Evolutionary conservation across 1,139 yeast genomes (phyloP).

Genomic region (Torulaspora globosa): DNA sequence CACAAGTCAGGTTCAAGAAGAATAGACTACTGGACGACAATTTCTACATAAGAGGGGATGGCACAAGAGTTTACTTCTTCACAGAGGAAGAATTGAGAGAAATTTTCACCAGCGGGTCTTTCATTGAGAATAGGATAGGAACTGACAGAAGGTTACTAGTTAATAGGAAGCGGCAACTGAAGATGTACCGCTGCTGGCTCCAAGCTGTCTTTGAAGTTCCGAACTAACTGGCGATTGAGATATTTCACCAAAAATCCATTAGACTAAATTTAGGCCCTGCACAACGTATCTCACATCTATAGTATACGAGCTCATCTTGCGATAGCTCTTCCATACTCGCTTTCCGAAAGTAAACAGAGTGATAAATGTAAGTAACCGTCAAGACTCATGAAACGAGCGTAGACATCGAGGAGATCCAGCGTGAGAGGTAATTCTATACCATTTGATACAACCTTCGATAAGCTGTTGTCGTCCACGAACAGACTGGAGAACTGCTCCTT

Average conservation of each 20-base stretch:
- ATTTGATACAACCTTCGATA: slow-evolving; percentile 53
- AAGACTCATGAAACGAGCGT: slow-evolving; percentile 51
- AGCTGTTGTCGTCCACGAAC: slow-evolving; percentile 38
- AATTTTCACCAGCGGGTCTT: slow-evolving; percentile 62
- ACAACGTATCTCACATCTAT: background rate
- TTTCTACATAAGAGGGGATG: slow-evolving; percentile 95
- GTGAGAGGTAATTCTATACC: slow-evolving; percentile 55
- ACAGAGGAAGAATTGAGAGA: slow-evolving; percentile 84
- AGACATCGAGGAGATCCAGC: slow-evolving; percentile 50
- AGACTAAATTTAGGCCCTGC: background rate
- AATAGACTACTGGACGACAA: slow-evolving; percentile 84
- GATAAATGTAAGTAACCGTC: slow-evolving; percentile 74
- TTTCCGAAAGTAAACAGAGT: slow-evolving; percentile 9
- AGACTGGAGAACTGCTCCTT: slow-evolving; percentile 44
- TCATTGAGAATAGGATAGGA: slow-evolving; percentile 69
- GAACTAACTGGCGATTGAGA: background rate
- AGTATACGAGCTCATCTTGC: background rate
- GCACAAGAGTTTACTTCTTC: slow-evolving; percentile 94
- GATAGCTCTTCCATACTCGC: slow-evolving; percentile 6
- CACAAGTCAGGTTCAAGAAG: slow-evolving; percentile 90
- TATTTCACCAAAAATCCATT: background rate
- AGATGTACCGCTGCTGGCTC: slow-evolving; percentile 96
- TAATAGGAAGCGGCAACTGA: slow-evolving; percentile 83
- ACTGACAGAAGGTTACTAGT: slow-evolving; percentile 88
- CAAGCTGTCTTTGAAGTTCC: slow-evolving; percentile 74